phyloP scores from a whole-genome alignment of 2,329 filamentous ascomycete genomes.

The Mycogone perniciosa region DNA sequence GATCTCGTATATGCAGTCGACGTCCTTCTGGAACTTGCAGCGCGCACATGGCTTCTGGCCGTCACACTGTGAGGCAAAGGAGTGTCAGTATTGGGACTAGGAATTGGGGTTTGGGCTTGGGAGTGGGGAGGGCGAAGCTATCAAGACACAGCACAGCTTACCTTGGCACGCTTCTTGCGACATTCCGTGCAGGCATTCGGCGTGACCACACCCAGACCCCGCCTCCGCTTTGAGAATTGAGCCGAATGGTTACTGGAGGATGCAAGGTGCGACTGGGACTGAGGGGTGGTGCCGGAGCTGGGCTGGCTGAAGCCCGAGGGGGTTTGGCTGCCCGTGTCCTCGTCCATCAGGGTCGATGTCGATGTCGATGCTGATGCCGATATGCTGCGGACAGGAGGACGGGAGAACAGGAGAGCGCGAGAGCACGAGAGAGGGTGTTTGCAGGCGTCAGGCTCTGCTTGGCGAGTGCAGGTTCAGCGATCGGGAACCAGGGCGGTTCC shows the following conservation, averaged over 20 bases:
- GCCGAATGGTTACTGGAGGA: constrained; percentile 13
- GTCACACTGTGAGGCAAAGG: constrained; percentile 43
- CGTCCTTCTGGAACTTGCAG: constrained; percentile 48
- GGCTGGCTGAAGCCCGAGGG: constrained; percentile 24
- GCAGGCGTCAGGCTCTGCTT: neutral
- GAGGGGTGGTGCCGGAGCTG: constrained; percentile 30
- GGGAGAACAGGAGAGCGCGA: neutral
- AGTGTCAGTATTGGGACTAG: constrained; percentile 2
- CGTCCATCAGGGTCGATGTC: constrained; percentile 4
- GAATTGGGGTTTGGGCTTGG: neutral
- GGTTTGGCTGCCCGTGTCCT: constrained; percentile 24
- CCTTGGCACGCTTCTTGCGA: constrained; percentile 57
- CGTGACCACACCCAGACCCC: constrained; percentile 51
- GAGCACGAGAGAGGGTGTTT: neutral
- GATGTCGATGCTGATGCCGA: neutral
- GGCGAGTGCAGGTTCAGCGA: constrained; percentile 6
- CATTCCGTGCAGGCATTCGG: constrained; percentile 57
- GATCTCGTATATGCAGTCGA: constrained; percentile 55
- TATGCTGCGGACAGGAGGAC: neutral
- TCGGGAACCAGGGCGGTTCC: constrained; percentile 9
- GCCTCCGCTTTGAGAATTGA: constrained; percentile 43
- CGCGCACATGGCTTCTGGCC: constrained; percentile 50
- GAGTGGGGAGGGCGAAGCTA: neutral
- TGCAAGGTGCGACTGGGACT: constrained; percentile 22
- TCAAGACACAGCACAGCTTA: constrained; percentile 21